A percentile compares a stretch with the other conserved stretches of the same genome.
Conservation (phyloP, 495 filamentous ascomycete genomes). For the Pyrenula massariospora region DNA sequence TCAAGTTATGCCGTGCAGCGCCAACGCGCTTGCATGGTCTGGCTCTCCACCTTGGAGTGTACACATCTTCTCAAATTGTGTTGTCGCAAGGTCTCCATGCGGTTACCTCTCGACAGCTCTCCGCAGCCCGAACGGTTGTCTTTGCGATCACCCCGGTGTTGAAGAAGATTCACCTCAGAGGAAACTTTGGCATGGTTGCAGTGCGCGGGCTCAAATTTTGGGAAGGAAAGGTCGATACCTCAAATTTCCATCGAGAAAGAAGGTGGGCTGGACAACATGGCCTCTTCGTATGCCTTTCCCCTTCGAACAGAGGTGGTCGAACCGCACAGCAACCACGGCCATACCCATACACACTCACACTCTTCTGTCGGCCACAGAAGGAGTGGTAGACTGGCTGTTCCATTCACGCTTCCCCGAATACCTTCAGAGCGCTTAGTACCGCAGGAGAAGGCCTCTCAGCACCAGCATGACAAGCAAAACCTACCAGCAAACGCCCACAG, state of each 20-base stretch:
- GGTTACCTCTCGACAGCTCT: neutral
- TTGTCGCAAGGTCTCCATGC: too few species aligned
- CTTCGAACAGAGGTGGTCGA: neutral
- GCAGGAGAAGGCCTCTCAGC: neutral
- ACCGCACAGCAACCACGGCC: neutral
- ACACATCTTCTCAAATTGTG: too few species aligned
- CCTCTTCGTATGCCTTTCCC: neutral
- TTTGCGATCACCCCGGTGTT: neutral
- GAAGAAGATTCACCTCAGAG: too few species aligned
- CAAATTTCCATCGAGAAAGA: too few species aligned
- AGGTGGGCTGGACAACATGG: neutral
- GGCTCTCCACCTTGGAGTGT: neutral
- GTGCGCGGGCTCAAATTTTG: too few species aligned
- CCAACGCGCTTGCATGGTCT: neutral
- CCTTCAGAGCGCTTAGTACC: neutral
- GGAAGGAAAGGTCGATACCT: too few species aligned
- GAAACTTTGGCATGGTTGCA: too few species aligned
- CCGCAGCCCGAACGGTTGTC: neutral
- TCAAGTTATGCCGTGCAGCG: neutral
- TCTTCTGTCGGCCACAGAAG: neutral
- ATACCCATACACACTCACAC: neutral
- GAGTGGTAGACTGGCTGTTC: neutral
- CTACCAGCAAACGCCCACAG: neutral
- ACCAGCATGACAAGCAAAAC: neutral
- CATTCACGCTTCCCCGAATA: neutral